Evolutionary conservation across 2,329 filamentous ascomycete species (phyloP).

Genomic region (Pseudocercospora eumusae): DNA sequence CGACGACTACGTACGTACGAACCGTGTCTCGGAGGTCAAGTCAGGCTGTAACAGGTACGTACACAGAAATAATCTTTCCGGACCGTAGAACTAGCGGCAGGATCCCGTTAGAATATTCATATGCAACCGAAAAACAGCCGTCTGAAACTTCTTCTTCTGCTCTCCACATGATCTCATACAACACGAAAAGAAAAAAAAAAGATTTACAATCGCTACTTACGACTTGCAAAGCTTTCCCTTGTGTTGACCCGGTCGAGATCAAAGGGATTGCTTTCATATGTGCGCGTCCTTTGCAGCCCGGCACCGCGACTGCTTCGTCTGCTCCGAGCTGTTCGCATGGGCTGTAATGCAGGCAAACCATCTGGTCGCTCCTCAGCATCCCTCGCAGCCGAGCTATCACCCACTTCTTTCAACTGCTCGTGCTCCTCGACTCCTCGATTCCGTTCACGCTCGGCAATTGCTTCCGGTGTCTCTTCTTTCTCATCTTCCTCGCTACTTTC

Average conservation of each 20-base stretch:
- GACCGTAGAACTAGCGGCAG: too few relatives aligned
- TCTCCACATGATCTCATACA: not conserved
- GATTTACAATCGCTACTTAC: not conserved
- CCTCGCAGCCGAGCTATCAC: not conserved
- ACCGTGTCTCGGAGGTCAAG: too few relatives aligned
- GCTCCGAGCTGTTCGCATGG: not conserved
- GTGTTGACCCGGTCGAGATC: constrained; percentile 54
- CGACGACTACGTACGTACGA: too few relatives aligned
- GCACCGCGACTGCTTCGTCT: constrained; percentile 4
- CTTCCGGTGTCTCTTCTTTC: constrained; percentile 7
- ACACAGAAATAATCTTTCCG: too few relatives aligned
- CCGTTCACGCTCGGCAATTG: not conserved
- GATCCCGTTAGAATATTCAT: not conserved
- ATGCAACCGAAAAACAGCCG: constrained; percentile 5
- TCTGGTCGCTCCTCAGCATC: not conserved
- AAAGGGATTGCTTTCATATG: constrained; percentile 46
- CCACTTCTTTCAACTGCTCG: not conserved
- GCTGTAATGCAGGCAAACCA: not conserved
- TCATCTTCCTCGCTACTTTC: constrained; percentile 6
- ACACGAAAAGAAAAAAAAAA: not conserved
- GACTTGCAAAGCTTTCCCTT: constrained; percentile 46
- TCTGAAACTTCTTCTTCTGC: constrained; percentile 2
- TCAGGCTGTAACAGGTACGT: too few relatives aligned
- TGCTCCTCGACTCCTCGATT: not conserved
- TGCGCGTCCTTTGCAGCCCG: constrained; percentile 1